phyloP scores from a whole-genome alignment of 768 basidiomycete genomes.

The Collybia mongolica region DNA sequence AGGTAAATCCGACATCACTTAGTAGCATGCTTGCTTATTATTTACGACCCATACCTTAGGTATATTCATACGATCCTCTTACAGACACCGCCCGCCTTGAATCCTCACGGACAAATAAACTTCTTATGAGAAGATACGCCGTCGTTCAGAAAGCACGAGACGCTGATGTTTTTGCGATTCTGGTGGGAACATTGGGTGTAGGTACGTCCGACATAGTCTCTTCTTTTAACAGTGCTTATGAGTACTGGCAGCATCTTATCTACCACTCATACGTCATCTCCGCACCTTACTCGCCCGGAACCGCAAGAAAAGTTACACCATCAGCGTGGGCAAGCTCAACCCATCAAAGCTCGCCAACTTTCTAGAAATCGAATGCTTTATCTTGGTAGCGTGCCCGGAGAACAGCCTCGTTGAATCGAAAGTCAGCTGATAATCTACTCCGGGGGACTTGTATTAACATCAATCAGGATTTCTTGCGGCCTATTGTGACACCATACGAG shows the following conservation, averaged over 20 bases:
- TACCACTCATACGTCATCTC: conserved; percentile 82
- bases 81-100: conserved; percentile 48
- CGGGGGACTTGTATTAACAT: background rate
- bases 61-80: conserved; percentile 75
- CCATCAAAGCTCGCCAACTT: conserved; percentile 96
- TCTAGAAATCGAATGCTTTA: conserved; percentile 93
- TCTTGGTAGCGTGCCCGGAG: conserved; percentile 93
- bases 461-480: conserved; percentile 78
- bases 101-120: conserved; percentile 68
- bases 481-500: conserved; percentile 94
- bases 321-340: conserved; percentile 93
- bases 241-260: conserved; percentile 68
- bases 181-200: conserved; percentile 92
- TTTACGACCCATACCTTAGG: conserved; percentile 37
- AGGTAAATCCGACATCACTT: conserved; percentile 36
- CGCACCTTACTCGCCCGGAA: conserved; percentile 62
- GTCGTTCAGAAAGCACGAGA: conserved; percentile 85
- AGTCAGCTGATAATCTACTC: conserved; percentile 26
- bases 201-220: conserved; percentile 40
- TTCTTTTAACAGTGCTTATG: background rate
- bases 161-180: conserved; percentile 92
- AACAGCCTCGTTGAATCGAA: conserved; percentile 81
- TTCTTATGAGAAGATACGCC: conserved; percentile 90
- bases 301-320: conserved; percentile 90
- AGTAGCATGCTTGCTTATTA: background rate